phyloP scores from a whole-genome alignment of 345 rosid species.

The Leavenworthia alabamica region DNA sequence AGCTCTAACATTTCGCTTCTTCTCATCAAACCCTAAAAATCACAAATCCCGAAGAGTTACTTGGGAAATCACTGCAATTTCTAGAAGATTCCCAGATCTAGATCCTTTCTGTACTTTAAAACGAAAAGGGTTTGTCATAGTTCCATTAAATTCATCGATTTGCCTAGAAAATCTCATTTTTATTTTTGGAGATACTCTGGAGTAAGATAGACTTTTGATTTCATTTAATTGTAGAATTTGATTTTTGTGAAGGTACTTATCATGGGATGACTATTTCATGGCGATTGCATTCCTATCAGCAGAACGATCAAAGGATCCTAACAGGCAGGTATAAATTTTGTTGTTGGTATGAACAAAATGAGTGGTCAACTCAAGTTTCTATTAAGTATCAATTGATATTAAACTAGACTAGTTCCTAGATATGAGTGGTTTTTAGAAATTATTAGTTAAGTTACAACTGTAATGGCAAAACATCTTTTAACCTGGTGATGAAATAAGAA shows the following conservation, averaged over 20 bases:
- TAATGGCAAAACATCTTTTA: neutral
- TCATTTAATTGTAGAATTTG: neutral
- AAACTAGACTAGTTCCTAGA: neutral
- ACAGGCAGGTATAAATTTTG: conserved; percentile 70
- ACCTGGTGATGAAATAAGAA: neutral
- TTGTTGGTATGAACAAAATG: neutral
- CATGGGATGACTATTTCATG: conserved; percentile 98
- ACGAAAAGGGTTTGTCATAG: conserved; percentile 56
- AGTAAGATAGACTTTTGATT: neutral
- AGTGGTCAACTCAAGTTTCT: neutral
- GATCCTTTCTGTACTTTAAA: conserved; percentile 73
- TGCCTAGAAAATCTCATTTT: neutral
- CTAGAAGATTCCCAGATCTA: conserved; percentile 32
- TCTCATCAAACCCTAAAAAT: conserved; percentile 39
- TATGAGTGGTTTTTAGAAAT: neutral
- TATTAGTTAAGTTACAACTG: neutral
- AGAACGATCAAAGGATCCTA: conserved; percentile 85
- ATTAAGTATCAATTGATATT: neutral
- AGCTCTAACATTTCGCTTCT: conserved; percentile 47
- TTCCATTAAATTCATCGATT: neutral
- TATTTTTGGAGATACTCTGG: neutral
- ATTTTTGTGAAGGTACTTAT: conserved; percentile 53
- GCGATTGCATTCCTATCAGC: conserved; percentile 80
- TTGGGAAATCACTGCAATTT: conserved; percentile 32
- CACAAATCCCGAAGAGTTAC: conserved; percentile 16